phyloP scores from a whole-genome alignment of 176 grass and related monocot genomes.

The Oryza australiensis region DNA sequence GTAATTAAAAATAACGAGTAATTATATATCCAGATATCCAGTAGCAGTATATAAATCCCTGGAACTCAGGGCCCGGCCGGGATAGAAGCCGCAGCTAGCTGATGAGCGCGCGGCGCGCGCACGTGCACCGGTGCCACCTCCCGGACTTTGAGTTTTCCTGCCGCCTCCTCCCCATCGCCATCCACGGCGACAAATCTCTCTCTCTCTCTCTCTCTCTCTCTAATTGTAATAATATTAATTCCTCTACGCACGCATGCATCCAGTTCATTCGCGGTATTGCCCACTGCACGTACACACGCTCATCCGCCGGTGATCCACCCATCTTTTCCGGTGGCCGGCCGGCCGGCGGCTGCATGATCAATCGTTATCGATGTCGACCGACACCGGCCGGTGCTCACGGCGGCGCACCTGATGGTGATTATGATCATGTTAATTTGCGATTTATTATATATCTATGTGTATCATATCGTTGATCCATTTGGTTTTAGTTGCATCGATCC shows the following conservation, averaged over 20 bases:
- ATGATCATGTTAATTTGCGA: too few species aligned
- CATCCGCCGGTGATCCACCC: not conserved
- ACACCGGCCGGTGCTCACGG: too few species aligned
- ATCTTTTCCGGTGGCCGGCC: slow-evolving; percentile 43
- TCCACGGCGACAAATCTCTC: slow-evolving; percentile 31
- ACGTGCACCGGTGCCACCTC: slow-evolving; percentile 20
- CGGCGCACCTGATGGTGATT: too few species aligned
- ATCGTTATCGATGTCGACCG: not conserved
- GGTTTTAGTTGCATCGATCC: too few species aligned
- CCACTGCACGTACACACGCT: not conserved
- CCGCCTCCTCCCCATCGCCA: not conserved
- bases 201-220: not conserved
- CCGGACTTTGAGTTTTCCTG: slow-evolving; percentile 32
- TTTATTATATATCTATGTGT: too few species aligned
- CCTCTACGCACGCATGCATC: not conserved
- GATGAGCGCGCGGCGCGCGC: slow-evolving; percentile 38
- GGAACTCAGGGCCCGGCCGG: slow-evolving; percentile 1
- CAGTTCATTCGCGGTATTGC: not conserved
- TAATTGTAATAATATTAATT: too few species aligned
- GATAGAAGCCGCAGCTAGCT: slow-evolving; percentile 24
- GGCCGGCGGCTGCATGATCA: slow-evolving; percentile 1
- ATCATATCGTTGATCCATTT: too few species aligned
- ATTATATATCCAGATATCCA: too few species aligned
- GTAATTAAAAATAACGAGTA: too few species aligned
- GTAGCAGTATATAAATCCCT: not conserved